Evolutionary conservation across 495 filamentous ascomycete genomes (phyloP).

Genomic region (Schizothecium vesticola): DNA sequence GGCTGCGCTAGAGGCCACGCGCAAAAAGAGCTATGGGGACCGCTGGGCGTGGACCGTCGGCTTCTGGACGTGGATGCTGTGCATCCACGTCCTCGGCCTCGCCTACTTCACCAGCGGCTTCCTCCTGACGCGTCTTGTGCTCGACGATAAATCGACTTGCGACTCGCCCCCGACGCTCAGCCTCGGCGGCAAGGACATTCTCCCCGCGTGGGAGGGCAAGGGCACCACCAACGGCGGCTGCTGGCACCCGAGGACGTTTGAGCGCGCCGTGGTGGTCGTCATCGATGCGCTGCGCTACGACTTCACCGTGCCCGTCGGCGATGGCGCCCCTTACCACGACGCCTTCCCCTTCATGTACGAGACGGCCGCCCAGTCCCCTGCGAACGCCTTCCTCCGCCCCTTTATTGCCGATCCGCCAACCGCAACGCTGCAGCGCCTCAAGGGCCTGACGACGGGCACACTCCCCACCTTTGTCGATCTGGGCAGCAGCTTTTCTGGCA

Average conservation of each 20-base stretch:
- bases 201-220: conserved; percentile 36
- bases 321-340: conserved; percentile 68
- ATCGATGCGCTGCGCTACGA: conserved; percentile 95
- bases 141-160: conserved; percentile 85
- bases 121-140: conserved; percentile 83
- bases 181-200: conserved; percentile 24
- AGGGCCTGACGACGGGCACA: conserved; percentile 92
- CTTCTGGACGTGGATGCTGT: conserved; percentile 52
- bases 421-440: conserved; percentile 83
- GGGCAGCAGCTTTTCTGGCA: conserved; percentile 92
- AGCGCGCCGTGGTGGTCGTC: conserved; percentile 84
- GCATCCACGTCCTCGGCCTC: conserved; percentile 74
- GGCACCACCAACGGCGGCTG: conserved; percentile 63
- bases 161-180: conserved; percentile 58
- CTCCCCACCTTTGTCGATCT: conserved; percentile 90
- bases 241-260: conserved; percentile 91
- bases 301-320: conserved; percentile 77
- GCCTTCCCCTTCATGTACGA: conserved; percentile 81
- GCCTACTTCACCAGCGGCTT: conserved; percentile 96
- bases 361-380: conserved; percentile 62
- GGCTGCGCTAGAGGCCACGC: conserved; percentile 35
- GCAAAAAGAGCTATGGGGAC: conserved; percentile 36
- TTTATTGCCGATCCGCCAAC: conserved; percentile 98
- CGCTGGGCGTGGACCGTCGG: conserved; percentile 45
- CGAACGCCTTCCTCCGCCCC: conserved; percentile 81